These are phyloP conservation scores for Chaetomium globosum DNA, from an alignment of 2,329 filamentous ascomycete genomes.

Conservation along the genomic window DNA sequence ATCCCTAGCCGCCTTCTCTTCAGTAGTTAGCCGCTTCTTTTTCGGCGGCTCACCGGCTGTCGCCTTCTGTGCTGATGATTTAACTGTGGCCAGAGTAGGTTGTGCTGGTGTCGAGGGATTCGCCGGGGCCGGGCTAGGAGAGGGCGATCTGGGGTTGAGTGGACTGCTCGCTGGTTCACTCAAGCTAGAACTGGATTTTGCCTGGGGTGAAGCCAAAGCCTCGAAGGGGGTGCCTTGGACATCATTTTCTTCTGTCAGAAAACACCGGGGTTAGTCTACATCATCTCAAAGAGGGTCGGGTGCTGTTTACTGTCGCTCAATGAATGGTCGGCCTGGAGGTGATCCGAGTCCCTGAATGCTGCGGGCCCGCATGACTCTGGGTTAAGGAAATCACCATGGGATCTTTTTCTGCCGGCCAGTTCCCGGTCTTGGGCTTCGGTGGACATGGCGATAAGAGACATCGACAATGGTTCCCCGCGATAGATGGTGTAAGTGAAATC, in stretches of 20 bases:
- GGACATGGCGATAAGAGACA: slow-evolving; percentile 33
- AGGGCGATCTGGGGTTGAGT: slow-evolving; percentile 44
- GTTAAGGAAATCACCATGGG: slow-evolving; percentile 31
- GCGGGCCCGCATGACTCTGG: slow-evolving; percentile 18
- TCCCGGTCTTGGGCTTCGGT: slow-evolving; percentile 29
- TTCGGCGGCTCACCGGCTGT: slow-evolving; percentile 38
- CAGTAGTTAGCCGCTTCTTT: slow-evolving; percentile 53
- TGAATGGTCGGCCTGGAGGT: slow-evolving; percentile 16
- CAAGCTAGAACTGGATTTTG: slow-evolving; percentile 43
- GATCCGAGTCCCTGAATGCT: background rate
- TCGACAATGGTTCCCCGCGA: slow-evolving; percentile 14
- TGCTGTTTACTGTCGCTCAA: slow-evolving; percentile 30
- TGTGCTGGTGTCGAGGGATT: slow-evolving; percentile 13
- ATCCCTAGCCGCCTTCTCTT: slow-evolving; percentile 44
- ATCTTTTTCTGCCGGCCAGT: slow-evolving; percentile 29
- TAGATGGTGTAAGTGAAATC: background rate
- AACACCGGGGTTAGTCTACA: background rate
- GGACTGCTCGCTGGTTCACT: slow-evolving; percentile 50
- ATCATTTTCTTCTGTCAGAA: slow-evolving; percentile 31
- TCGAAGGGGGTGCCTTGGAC: slow-evolving; percentile 4
- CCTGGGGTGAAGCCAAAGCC: slow-evolving; percentile 13
- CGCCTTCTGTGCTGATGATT: slow-evolving; percentile 24
- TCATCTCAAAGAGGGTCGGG: background rate
- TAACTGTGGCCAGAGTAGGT: slow-evolving; percentile 9
- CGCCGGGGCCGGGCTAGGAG: slow-evolving; percentile 41